These are phyloP conservation scores for Phytopythium montanum DNA, from an alignment of 352 stramenopile species.

Conservation along the genomic window DNA sequence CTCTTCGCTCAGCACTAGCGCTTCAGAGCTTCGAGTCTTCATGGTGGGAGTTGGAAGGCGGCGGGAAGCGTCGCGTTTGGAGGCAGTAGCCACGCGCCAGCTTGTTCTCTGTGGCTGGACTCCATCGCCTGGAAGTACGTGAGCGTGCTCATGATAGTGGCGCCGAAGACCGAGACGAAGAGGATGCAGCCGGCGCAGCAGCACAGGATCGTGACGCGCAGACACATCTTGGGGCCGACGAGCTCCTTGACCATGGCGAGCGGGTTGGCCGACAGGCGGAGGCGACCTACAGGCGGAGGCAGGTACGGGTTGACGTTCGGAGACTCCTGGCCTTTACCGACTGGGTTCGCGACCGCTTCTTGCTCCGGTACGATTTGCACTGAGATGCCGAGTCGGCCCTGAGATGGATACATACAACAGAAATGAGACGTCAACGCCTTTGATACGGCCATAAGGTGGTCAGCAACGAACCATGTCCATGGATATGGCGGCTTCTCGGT, in stretches of 20 bases:
- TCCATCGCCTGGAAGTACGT: constrained; percentile 49
- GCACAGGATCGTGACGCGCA: constrained; percentile 38
- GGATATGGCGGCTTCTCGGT: constrained; percentile 56
- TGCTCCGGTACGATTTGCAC: constrained; percentile 86
- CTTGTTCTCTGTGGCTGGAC: not conserved
- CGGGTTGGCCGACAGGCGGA: constrained; percentile 82
- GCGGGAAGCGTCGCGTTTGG: constrained; percentile 1
- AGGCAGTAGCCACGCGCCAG: constrained; percentile 1
- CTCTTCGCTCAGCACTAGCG: constrained; percentile 71
- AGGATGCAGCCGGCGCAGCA: constrained; percentile 58
- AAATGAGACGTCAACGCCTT: constrained; percentile 1
- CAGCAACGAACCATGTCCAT: constrained; percentile 47
- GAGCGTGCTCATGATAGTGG: constrained; percentile 75
- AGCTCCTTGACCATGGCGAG: constrained; percentile 79
- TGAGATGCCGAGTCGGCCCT: constrained; percentile 57
- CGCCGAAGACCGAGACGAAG: constrained; percentile 65
- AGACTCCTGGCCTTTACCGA: constrained; percentile 74
- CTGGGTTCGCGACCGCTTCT: constrained; percentile 60
- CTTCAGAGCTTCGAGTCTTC: too few relatives aligned
- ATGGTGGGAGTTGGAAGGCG: constrained; percentile 1
- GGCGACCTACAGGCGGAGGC: constrained; percentile 79
- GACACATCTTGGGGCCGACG: constrained; percentile 54
- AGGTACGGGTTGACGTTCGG: constrained; percentile 92
- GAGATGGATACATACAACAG: not conserved
- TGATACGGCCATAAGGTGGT: not conserved